Evolutionary conservation across 2,329 filamentous ascomycete genomes (phyloP).

Genomic region (Stachybotrys chlorohalonatus): DNA sequence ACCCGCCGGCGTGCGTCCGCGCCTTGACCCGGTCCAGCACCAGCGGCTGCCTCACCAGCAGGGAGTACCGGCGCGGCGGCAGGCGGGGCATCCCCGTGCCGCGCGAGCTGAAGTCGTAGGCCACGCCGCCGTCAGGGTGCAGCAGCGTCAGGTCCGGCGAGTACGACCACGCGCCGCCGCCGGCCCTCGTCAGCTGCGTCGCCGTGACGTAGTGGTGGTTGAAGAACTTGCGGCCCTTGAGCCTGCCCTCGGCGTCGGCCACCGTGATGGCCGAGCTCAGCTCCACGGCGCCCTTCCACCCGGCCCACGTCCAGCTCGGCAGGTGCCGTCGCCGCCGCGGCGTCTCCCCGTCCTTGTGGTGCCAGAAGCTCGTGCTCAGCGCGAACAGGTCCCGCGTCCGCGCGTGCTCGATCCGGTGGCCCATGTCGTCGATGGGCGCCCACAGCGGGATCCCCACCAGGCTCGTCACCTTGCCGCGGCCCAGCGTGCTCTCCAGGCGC

Average conservation of each 20-base stretch:
- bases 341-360: conserved; percentile 17
- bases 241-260: conserved; percentile 17
- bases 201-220: conserved; percentile 25
- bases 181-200: conserved; percentile 23
- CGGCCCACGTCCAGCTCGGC: conserved; percentile 28
- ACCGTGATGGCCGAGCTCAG: conserved; percentile 22
- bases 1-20: conserved; percentile 17
- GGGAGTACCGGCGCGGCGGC: conserved; percentile 14
- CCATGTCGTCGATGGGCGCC: conserved; percentile 11
- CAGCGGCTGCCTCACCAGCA: conserved; percentile 22
- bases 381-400: conserved; percentile 23
- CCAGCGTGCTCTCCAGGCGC: conserved; percentile 19
- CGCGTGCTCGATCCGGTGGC: conserved; percentile 8
- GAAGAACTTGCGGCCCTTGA: conserved; percentile 19
- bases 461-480: conserved; percentile 17
- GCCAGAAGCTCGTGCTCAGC: conserved; percentile 25
- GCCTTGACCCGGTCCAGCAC: conserved; percentile 25
- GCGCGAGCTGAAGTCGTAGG: conserved; percentile 20
- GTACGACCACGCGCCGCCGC: conserved; percentile 23
- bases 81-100: conserved; percentile 10
- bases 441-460: conserved; percentile 23
- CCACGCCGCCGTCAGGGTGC: conserved; percentile 16
- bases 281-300: conserved; percentile 24
- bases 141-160: conserved; percentile 21
- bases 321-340: conserved; percentile 18